phyloP scores from a whole-genome alignment of 2,329 filamentous ascomycete genomes.

The Cercospora nicotianae region DNA sequence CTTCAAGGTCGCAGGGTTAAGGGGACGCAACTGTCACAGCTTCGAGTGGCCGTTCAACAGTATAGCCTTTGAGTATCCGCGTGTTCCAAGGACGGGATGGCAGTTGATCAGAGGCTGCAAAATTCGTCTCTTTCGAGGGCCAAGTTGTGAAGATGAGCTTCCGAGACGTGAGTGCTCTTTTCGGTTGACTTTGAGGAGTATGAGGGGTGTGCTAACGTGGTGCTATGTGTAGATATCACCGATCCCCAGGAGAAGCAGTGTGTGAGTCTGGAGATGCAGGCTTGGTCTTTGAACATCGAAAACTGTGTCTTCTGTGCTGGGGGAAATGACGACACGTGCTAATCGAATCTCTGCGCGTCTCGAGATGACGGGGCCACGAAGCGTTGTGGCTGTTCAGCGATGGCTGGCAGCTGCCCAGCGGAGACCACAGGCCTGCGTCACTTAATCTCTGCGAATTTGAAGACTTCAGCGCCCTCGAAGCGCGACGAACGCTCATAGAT shows the following conservation, averaged over 20 bases:
- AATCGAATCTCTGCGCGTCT: neutral
- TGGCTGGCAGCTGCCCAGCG: neutral
- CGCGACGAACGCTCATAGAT: neutral
- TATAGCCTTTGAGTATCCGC: slow-evolving; percentile 3
- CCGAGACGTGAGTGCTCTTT: neutral
- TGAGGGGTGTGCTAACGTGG: neutral
- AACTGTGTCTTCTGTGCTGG: neutral
- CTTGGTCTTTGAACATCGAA: neutral
- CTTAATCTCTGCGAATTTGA: neutral
- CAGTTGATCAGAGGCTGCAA: neutral
- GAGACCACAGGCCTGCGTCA: neutral
- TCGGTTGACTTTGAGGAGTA: neutral
- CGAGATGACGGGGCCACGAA: neutral
- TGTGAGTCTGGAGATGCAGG: neutral
- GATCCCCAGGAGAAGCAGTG: slow-evolving; percentile 10
- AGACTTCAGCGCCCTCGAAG: neutral
- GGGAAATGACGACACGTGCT: neutral
- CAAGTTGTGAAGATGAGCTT: neutral
- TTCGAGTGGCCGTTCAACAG: slow-evolving; percentile 4
- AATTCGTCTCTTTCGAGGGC: neutral
- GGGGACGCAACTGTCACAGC: neutral
- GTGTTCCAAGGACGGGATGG: neutral
- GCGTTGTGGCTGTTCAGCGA: neutral
- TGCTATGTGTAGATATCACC: neutral
- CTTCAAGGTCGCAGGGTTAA: neutral